Base-by-base conservation (phyloP, 1,284 basidiomycete genomes). In the Pseudozyma sp. region DNA sequence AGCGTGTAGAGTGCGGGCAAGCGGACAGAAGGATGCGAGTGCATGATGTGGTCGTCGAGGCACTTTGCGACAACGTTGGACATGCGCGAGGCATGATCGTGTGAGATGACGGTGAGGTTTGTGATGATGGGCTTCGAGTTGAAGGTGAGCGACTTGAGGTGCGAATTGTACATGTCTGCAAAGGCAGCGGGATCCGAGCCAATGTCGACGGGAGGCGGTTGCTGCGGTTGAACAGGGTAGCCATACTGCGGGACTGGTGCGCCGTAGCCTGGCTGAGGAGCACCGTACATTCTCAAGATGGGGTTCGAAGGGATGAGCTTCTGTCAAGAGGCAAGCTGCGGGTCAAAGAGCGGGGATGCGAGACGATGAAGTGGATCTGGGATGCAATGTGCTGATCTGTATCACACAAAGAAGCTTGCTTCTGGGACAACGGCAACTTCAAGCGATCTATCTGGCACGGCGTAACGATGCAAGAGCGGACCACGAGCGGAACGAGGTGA, bases 81-180 rank as follows among this genome's bases (percentile, higher is more conserved):
- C 86, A 91, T 87, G 88, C 84, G 74, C 68, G 92, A 90, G 57
- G 90, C 87, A 83, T 92, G 91, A 67, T 96, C 92, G 87, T 94
- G 92, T 37, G 97, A 95, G 80, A 94, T 89, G 87, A 96, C 90
- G 33, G 96, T 98, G n/a, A 99, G 87, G 69, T 89, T 90, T 86
- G 96, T 94, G 79, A 99, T 99, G 75, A 97, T 91, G 14, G 94
- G 93, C 83, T 95, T 92, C 76, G 94, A 97, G 86, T 99, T 99
- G 87, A 96, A 91, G 44, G 91, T 94, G 69, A 99, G 90, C 77
- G 92, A 89, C 80, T 90, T 88, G 64, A 98, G 90, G 65, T 93
- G 91, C 51, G 87, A 85, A 71, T 89, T 54, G 75, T 84, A 86
- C 85, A 83, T 85, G 50, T 68, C 67, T 76, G 93, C 91, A 85